Conservation (phyloP, 805 yeast species). For the Cephaloascus fragrans region DNA sequence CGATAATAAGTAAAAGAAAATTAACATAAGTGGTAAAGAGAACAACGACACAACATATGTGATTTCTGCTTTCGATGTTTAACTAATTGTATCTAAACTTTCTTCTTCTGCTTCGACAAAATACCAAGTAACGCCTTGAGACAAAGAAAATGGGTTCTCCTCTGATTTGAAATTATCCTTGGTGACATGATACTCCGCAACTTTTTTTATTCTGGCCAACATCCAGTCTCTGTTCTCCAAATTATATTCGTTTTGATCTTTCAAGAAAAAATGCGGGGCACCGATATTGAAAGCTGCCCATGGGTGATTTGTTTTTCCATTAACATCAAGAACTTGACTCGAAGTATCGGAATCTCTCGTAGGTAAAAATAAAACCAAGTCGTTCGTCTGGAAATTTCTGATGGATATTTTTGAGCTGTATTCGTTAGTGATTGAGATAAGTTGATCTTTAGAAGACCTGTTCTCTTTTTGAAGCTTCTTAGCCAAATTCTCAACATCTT, state of each 20-base stretch:
- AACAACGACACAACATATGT: no score
- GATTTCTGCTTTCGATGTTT: no score
- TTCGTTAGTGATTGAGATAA: slow-evolving; percentile 23
- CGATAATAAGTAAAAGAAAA: no score
- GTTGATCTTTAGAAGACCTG: slow-evolving; percentile 37
- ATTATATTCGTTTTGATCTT: slow-evolving; percentile 19
- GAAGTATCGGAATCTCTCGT: slow-evolving; percentile 34
- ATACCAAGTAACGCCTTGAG: slow-evolving; percentile 57
- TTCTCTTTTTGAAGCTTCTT: slow-evolving; percentile 73
- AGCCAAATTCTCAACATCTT: slow-evolving; percentile 85
- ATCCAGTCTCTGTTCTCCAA: slow-evolving; percentile 64
- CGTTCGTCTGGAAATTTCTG: slow-evolving; percentile 58
- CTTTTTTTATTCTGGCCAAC: slow-evolving; percentile 55
- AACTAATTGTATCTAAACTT: slow-evolving; percentile 7
- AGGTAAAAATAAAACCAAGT: slow-evolving; percentile 77
- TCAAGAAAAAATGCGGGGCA: slow-evolving; percentile 73
- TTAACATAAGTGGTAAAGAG: no score
- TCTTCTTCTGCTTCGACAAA: slow-evolving; percentile 46
- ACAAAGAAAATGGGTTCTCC: slow-evolving; percentile 58
- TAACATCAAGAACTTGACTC: slow-evolving; percentile 8
- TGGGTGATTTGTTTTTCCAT: slow-evolving; percentile 27
- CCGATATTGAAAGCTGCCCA: slow-evolving; percentile 96
- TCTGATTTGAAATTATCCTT: slow-evolving; percentile 24
- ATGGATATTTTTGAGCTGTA: slow-evolving; percentile 51
- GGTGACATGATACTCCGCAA: slow-evolving; percentile 45